Conservation (phyloP, 202 grass and related monocot genomes). For the Setaria italica region DNA sequence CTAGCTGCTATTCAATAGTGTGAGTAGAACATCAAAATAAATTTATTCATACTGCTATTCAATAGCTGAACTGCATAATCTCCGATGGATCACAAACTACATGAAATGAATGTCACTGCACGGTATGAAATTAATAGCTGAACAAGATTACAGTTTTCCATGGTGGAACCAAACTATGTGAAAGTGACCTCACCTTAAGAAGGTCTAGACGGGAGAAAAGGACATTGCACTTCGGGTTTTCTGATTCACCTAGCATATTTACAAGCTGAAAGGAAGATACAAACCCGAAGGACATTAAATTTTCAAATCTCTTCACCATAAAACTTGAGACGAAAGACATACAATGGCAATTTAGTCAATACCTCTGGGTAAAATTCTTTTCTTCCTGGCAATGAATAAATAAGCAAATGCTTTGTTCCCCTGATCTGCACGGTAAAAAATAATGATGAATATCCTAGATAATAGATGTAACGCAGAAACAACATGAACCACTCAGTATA, state of each 20-base stretch:
- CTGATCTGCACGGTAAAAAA: conserved; percentile 69
- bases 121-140: background rate
- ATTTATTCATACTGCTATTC: conserved; percentile 8
- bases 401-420: conserved; percentile 71
- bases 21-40: background rate
- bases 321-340: background rate
- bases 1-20: background rate
- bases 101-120: background rate
- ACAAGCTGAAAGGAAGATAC: conserved; percentile 65
- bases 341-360: background rate
- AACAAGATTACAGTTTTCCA: background rate
- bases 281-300: background rate
- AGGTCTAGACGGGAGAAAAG: conserved; percentile 81
- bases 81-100: background rate
- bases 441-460: conserved; percentile 14
- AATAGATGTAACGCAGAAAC: background rate
- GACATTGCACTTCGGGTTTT: conserved; percentile 62
- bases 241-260: conserved; percentile 81
- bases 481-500: background rate
- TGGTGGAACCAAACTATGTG: conserved; percentile 9
- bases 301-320: background rate
- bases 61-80: conserved; percentile 5
- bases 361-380: conserved; percentile 96
- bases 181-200: conserved; percentile 66
- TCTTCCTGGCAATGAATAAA: conserved; percentile 89